A percentile compares a stretch with the other conserved stretches of the same genome.
These are phyloP conservation scores for Xylaria cubensis DNA, from an alignment of 495 filamentous ascomycete species.

Conservation along the genomic window DNA sequence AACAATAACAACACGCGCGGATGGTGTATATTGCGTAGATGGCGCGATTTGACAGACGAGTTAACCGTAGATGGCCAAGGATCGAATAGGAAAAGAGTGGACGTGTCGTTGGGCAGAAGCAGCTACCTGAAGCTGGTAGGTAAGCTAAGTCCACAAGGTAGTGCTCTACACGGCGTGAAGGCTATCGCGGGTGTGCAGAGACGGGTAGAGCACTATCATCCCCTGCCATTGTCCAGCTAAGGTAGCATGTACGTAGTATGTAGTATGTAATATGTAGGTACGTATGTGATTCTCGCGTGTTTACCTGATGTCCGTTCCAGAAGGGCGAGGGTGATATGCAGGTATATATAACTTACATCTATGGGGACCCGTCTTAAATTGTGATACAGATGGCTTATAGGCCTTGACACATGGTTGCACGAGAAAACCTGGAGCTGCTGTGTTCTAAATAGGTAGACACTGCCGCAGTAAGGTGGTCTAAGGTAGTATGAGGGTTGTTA, in stretches of 20 bases:
- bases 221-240: constrained; percentile 29
- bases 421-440: constrained; percentile 26
- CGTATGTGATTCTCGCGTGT: constrained; percentile 31
- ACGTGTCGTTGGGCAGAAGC: constrained; percentile 30
- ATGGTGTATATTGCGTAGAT: constrained; percentile 24
- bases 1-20: constrained; percentile 20
- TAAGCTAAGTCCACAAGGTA: constrained; percentile 28
- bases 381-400: constrained; percentile 28
- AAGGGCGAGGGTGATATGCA: constrained; percentile 27
- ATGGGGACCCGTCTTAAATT: constrained; percentile 25
- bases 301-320: constrained; percentile 25
- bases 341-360: constrained; percentile 30
- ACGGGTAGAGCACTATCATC: constrained; percentile 28
- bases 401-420: constrained; percentile 29
- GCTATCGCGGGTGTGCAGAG: constrained; percentile 34
- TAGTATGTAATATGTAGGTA: constrained; percentile 30
- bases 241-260: constrained; percentile 29
- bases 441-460: constrained; percentile 20
- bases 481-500: constrained; percentile 20
- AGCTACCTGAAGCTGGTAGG: constrained; percentile 30
- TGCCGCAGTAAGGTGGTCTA: constrained; percentile 14
- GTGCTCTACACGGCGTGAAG: constrained; percentile 25
- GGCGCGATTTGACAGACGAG: constrained; percentile 23
- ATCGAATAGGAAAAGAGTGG: constrained; percentile 24
- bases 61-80: constrained; percentile 19